Evolutionary conservation across 192 early-diverging fungal species (phyloP).

Genomic region (Backusella tarrabulga): DNA sequence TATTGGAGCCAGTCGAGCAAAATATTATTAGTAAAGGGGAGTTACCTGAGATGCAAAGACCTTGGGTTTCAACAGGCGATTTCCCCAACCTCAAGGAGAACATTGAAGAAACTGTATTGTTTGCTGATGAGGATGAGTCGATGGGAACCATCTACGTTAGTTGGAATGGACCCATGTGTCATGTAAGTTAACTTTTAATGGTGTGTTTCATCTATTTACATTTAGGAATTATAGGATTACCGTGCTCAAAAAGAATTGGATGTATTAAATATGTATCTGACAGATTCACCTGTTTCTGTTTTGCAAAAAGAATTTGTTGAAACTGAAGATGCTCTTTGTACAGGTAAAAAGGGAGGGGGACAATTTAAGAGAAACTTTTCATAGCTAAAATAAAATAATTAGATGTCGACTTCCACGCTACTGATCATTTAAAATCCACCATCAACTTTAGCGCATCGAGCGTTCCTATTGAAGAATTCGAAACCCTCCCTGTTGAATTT

Average conservation of each 20-base stretch:
- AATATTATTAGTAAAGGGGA: constrained; percentile 50
- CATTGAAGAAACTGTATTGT: constrained; percentile 45
- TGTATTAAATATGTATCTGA: constrained; percentile 42
- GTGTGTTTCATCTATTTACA: neutral
- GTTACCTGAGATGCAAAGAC: constrained; percentile 48
- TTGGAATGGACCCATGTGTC: constrained; percentile 53
- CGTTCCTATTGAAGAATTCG: constrained; percentile 54
- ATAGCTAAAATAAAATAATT: too few species aligned
- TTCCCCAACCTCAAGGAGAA: constrained; percentile 41
- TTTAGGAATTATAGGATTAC: constrained; percentile 16
- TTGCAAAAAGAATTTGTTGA: constrained; percentile 62
- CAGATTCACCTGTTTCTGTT: constrained; percentile 57
- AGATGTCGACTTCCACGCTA: constrained; percentile 45
- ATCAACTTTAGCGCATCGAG: constrained; percentile 45
- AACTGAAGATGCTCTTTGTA: constrained; percentile 59
- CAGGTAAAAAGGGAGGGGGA: constrained; percentile 9
- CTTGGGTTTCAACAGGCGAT: constrained; percentile 55
- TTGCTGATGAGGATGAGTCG: constrained; percentile 61
- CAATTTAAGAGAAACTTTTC: too few species aligned
- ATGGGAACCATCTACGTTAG: constrained; percentile 54
- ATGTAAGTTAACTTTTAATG: constrained; percentile 32
- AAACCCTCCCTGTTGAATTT: constrained; percentile 44
- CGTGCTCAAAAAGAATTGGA: constrained; percentile 33
- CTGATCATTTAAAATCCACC: constrained; percentile 44
- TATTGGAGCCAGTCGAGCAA: constrained; percentile 49